phyloP scores from a whole-genome alignment of 257 asterid species.

The Plectranthus barbatus region DNA sequence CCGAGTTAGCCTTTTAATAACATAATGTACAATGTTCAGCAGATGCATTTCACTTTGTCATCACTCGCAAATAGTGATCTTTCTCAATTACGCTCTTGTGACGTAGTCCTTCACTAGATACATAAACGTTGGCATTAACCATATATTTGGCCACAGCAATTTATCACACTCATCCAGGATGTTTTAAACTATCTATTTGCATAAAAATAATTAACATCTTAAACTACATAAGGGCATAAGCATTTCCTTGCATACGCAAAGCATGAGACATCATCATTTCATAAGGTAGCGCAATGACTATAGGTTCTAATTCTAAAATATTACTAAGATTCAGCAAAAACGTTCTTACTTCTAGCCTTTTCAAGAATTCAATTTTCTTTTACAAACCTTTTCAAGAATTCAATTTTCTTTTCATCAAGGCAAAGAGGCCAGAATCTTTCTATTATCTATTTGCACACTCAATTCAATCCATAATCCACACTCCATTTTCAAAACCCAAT shows the following conservation, averaged over 20 bases:
- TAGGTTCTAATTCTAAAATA: neutral
- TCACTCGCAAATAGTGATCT: too few relatives aligned
- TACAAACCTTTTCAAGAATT: too few relatives aligned
- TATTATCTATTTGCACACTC: neutral
- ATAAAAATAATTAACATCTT: neutral
- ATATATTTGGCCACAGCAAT: neutral
- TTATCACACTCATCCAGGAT: neutral
- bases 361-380: too few relatives aligned
- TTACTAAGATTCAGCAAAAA: neutral
- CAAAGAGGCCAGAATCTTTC: neutral
- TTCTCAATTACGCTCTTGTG: too few relatives aligned
- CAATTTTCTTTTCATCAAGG: neutral
- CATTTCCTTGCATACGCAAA: neutral
- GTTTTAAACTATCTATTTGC: neutral
- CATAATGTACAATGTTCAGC: too few relatives aligned
- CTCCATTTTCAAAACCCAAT: neutral
- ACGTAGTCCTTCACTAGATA: neutral
- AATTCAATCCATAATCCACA: neutral
- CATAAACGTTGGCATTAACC: neutral
- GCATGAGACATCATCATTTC: neutral
- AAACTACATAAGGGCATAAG: neutral
- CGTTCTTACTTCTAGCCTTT: neutral
- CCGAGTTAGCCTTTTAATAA: too few relatives aligned
- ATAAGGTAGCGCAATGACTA: neutral
- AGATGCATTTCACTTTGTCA: too few relatives aligned